Conservation (phyloP, 257 asterid genomes). For the Solanum piurae region DNA sequence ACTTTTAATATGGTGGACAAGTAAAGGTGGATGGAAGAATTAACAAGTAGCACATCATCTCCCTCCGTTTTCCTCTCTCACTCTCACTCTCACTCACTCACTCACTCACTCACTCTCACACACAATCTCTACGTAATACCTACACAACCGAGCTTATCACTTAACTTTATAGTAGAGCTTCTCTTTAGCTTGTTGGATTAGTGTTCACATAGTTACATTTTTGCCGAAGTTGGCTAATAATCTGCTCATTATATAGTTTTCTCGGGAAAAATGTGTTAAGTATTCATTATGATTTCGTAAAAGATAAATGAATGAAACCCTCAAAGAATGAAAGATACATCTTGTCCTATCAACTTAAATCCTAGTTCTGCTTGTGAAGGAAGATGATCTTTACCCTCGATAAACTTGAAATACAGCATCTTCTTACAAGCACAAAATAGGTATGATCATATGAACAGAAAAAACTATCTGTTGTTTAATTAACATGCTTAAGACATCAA, state of each 20-base stretch:
- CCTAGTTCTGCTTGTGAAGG: not conserved
- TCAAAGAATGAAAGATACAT: not conserved
- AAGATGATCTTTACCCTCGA: not conserved
- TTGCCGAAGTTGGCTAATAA: not conserved
- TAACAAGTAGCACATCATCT: not conserved
- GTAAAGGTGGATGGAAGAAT: not conserved
- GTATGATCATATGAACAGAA: not conserved
- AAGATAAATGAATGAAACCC: not conserved
- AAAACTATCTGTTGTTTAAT: not conserved
- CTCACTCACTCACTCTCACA: not conserved
- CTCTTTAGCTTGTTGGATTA: not conserved
- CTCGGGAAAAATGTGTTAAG: not conserved
- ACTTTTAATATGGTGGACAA: not conserved
- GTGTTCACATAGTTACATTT: not conserved
- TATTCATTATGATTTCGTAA: not conserved
- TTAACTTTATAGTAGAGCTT: not conserved
- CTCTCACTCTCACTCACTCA: not conserved
- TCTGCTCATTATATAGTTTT: not conserved
- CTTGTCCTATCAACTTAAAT: not conserved
- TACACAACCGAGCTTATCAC: not conserved
- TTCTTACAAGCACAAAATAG: not conserved
- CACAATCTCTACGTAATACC: not conserved
- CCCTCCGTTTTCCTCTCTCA: not conserved
- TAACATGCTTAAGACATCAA: not conserved
- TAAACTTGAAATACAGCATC: not conserved